These are phyloP conservation scores for Umbelopsis isabellina DNA, from an alignment of 192 early-diverging fungal genomes.

Conservation along the genomic window DNA sequence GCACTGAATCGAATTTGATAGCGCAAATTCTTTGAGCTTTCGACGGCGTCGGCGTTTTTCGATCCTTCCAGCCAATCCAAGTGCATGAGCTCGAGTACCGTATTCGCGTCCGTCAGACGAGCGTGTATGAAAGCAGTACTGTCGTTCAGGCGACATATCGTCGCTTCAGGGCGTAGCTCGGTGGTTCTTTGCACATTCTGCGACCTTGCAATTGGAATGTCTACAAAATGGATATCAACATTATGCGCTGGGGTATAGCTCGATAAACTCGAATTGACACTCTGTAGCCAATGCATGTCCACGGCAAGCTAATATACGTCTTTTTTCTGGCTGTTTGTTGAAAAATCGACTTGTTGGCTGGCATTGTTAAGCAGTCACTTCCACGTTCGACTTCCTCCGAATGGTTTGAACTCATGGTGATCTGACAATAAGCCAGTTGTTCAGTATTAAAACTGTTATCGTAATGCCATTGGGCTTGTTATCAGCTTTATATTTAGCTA, in stretches of 20 bases:
- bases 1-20: background rate
- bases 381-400: background rate
- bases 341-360: background rate
- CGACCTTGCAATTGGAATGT: slow-evolving; percentile 4
- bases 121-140: background rate
- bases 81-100: background rate
- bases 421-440: no score
- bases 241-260: slow-evolving; percentile 10
- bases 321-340: background rate
- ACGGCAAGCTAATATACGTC: background rate
- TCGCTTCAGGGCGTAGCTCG: background rate
- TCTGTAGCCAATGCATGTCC: slow-evolving; percentile 12
- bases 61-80: background rate
- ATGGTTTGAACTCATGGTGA: background rate
- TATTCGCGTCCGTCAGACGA: slow-evolving; percentile 3
- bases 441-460: no score
- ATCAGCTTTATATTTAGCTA: no score
- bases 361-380: slow-evolving; percentile 3
- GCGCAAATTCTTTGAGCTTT: background rate
- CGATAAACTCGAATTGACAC: slow-evolving; percentile 4
- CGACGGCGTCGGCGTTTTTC: background rate
- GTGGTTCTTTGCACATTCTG: background rate
- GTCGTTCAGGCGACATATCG: background rate
- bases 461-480: no score
- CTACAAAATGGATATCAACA: slow-evolving; percentile 7